Evolutionary conservation across 116 monocot species (phyloP), one percentile per base, ranked within the genome.

Genomic region (Iris pallida): DNA sequence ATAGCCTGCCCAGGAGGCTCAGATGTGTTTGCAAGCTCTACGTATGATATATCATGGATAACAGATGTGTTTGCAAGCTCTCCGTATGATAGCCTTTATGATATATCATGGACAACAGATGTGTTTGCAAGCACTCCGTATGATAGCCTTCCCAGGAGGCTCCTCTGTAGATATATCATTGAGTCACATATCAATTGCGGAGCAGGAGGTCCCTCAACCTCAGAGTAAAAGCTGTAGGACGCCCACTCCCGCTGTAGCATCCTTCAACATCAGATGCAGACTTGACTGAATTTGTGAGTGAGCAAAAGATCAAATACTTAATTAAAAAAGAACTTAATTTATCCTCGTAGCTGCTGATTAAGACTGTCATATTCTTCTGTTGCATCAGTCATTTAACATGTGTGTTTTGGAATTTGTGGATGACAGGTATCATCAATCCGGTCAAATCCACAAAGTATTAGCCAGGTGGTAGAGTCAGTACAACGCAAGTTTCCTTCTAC

Each of bases 221-320:
- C 70, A 69, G 45, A 53, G 42, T 16, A 80, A 76, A 17, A 68
- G 10, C 40, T 16, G 15, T 44, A 68, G 5, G 56, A 59, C 80
- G n/a, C 77, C 76, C 15, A 53, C 57, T 67, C 13, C 73, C 12
- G 8, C 76, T 51, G 8, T 49, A 41, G 42, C 72, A 63, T 63
- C 68, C 17, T n/a, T n/a, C 30, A 30, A 30, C 30, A 74, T 45
- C 68, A 51, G 89, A 86, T 53, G 59, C 73, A 20, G 79, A 89
- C 45, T 64, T 93, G 64, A 75, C 73, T 42, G 89, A 89, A 86
- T 71, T 86, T 69, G 93, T 93, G 80, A 84, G 86, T 78, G 49
- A 9, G 7, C 49, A 3, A 16, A 16, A 14, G 9, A 40, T 20
- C 10, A 40, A 7, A 3, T 30, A 30, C 30, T 30, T 30, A 30